Conservation (phyloP, 2,329 filamentous ascomycete species). For the Penicillium hordei region DNA sequence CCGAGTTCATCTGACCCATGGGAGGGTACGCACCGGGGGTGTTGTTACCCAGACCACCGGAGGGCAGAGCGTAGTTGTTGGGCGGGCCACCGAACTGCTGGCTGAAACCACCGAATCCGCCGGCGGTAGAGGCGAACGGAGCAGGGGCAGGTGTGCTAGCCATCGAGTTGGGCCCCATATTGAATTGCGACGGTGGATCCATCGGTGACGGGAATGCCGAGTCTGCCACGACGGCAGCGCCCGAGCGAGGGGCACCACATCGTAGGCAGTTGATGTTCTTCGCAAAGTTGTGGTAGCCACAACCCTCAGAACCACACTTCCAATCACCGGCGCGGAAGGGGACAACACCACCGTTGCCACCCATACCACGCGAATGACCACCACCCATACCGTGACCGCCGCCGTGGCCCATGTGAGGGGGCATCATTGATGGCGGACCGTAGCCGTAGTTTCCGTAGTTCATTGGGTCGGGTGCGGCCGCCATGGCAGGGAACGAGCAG, state of each 20-base stretch:
- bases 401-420: conserved; percentile 68
- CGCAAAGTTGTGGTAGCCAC: conserved; percentile 98
- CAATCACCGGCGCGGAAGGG: conserved; percentile 98
- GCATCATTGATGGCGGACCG: conserved; percentile 75
- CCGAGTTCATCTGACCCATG: conserved; percentile 67
- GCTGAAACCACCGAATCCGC: conserved; percentile 65
- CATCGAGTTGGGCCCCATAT: conserved; percentile 87
- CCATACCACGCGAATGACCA: conserved; percentile 62
- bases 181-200: conserved; percentile 79
- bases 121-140: conserved; percentile 68
- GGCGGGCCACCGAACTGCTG: conserved; percentile 81
- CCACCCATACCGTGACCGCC: conserved; percentile 52
- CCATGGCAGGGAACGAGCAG: conserved; percentile 96
- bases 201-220: conserved; percentile 88
- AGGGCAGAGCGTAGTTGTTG: conserved; percentile 85
- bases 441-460: conserved; percentile 62
- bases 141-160: conserved; percentile 76
- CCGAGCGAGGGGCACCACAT: conserved; percentile 90
- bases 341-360: conserved; percentile 76
- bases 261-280: conserved; percentile 98
- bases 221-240: conserved; percentile 90
- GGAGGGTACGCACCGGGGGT: conserved; percentile 76
- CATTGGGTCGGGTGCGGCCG: conserved; percentile 72
- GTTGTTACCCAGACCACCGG: conserved; percentile 67
- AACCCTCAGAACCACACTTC: conserved; percentile 97